Evolutionary conservation across 2,329 filamentous ascomycete species (phyloP), one percentile per base, ranked within the genome.

Genomic region (Ophiobolus disseminans): DNA sequence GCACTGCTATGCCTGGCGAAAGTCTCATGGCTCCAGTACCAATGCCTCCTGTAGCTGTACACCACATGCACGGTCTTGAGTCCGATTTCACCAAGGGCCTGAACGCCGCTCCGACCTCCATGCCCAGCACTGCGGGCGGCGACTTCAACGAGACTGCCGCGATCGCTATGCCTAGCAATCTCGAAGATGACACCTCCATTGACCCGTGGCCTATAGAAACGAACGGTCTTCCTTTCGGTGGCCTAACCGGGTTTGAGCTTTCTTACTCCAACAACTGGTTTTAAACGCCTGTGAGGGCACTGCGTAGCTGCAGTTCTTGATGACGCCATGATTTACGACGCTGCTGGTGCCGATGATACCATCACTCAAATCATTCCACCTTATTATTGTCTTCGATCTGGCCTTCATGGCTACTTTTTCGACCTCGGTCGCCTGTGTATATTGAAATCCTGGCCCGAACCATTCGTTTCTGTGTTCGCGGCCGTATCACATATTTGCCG

Each of bases 261-360:
- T 59, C 56, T 51, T 68, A 60, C 49, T 31, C 58, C 39, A 62
- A 59, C 49, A 65, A 48, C 46, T 72, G 70, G 69, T 55, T 66
- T 50, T 73, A 72, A 62, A 62, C 56, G 59, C 56, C 51, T 54
- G 48, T 45, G 51, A 58, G 55, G 52, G 47, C 30, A 45, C 50
- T 50, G 36, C 10, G n/a, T n/a, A 40, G 47, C 48, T 53, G 31
- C 25, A 19, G 9, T 21, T 45, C 58, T 60, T 65, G 60, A 65
- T 60, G 62, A 65, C 62, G 62, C 59, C 48, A 63, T 66, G 71
- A 74, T 56, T 70, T 60, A 72, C 70, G 70, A 74, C 65, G 66
- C 60, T 69, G 60, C 64, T 66, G 63, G 66, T 58, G 56, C 54
- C 50, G 43, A 55, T 58, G 60, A 59, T 58, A 58, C 51, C 50